phyloP scores from a whole-genome alignment of 129 eudicot genomes.

The Saussurea involucrata region DNA sequence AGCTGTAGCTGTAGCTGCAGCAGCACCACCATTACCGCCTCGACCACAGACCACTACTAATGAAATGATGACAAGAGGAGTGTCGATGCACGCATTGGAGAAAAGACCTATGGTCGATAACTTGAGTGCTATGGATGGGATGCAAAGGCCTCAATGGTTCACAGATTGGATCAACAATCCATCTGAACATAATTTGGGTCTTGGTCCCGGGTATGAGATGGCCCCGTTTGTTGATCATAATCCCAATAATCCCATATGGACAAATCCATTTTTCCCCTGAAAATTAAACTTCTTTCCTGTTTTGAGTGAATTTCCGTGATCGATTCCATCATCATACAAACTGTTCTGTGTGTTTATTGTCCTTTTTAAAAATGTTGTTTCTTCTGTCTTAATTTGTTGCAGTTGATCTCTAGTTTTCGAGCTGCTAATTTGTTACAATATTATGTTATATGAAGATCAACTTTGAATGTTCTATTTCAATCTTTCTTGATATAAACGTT shows the following conservation, averaged over 20 bases:
- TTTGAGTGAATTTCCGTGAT: background rate
- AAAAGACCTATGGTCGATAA: slow-evolving; percentile 25
- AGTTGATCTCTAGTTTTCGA: background rate
- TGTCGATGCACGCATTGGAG: slow-evolving; percentile 16
- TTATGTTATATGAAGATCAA: background rate
- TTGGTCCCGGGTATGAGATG: slow-evolving; percentile 35
- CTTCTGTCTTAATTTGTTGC: background rate
- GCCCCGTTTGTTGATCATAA: slow-evolving; percentile 18
- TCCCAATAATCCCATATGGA: slow-evolving; percentile 20
- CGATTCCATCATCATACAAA: background rate
- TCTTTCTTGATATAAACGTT: background rate
- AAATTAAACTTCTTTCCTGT: background rate
- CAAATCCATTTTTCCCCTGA: slow-evolving; percentile 30
- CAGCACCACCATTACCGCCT: background rate
- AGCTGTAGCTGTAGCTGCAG: background rate
- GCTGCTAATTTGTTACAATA: background rate
- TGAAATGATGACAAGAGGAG: slow-evolving; percentile 25
- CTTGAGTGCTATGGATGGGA: slow-evolving; percentile 1
- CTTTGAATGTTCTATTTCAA: background rate
- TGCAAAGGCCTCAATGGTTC: slow-evolving; percentile 13
- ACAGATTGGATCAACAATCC: slow-evolving; percentile 31
- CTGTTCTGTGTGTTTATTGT: background rate
- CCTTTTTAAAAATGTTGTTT: background rate
- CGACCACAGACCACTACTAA: background rate
- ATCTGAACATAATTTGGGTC: slow-evolving; percentile 24